These are phyloP conservation scores for Verticillium tricorpus DNA, from an alignment of 2,329 filamentous ascomycete genomes.

Conservation along the genomic window DNA sequence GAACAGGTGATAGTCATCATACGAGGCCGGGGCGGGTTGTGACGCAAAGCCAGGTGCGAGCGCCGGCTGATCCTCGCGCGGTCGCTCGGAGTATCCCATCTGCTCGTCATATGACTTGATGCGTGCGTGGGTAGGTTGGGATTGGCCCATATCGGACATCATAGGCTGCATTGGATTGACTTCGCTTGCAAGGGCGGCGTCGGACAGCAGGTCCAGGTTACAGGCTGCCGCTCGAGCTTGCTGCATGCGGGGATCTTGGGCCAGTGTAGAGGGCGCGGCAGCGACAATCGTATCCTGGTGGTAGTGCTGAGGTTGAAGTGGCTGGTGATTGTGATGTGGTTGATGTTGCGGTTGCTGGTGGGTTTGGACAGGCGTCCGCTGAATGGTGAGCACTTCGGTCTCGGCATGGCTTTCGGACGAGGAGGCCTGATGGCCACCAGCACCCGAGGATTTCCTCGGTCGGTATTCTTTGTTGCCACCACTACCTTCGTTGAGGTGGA, in stretches of 20 bases:
- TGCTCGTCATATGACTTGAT: constrained; percentile 47
- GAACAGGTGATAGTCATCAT: constrained; percentile 56
- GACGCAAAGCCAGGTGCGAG: constrained; percentile 35
- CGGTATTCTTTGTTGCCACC: constrained; percentile 43
- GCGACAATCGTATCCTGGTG: constrained; percentile 34
- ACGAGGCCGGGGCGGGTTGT: constrained; percentile 33
- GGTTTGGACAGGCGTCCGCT: constrained; percentile 21
- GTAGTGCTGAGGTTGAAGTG: constrained; percentile 23
- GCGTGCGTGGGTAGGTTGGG: constrained; percentile 33
- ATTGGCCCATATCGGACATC: constrained; percentile 39
- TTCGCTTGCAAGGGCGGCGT: constrained; percentile 55
- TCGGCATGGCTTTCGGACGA: constrained; percentile 43
- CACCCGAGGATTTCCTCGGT: constrained; percentile 41
- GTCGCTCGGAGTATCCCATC: constrained; percentile 43
- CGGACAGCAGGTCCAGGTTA: constrained; percentile 55
- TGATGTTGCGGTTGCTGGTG: constrained; percentile 17
- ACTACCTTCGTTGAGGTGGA: constrained; percentile 56
- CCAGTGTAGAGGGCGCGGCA: constrained; percentile 31
- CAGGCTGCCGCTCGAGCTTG: constrained; percentile 41
- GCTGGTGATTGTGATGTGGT: constrained; percentile 23
- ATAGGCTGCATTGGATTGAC: constrained; percentile 47
- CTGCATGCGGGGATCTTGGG: constrained; percentile 40
- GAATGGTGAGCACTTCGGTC: constrained; percentile 40
- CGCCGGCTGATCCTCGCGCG: constrained; percentile 38
- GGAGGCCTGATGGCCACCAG: constrained; percentile 37